Conservation (phyloP, 805 yeast species). For the Debaryomyces maramus region DNA sequence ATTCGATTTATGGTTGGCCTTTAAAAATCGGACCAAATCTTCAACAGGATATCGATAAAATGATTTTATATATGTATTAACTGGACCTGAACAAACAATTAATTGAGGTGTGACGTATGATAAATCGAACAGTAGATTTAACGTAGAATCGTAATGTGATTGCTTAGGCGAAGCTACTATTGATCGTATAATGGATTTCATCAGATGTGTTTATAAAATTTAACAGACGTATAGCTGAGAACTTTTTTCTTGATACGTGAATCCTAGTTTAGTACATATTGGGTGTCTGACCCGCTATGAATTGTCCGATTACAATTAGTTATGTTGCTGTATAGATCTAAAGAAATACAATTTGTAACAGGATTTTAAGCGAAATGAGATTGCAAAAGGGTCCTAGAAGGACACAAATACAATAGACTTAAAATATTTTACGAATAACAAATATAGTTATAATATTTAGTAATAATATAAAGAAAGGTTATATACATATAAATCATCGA, state of each 20-base stretch:
- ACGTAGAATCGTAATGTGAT: constrained; percentile 15
- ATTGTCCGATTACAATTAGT: too few relatives aligned
- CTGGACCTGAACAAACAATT: constrained; percentile 78
- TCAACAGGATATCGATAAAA: constrained; percentile 53
- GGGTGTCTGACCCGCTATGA: too few relatives aligned
- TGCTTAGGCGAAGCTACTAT: constrained; percentile 15
- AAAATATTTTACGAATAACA: too few relatives aligned
- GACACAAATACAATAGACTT: too few relatives aligned
- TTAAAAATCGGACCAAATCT: constrained; percentile 51
- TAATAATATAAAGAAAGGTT: background rate
- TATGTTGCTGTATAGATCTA: too few relatives aligned
- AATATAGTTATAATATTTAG: background rate
- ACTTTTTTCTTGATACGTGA: too few relatives aligned
- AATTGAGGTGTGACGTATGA: constrained; percentile 64
- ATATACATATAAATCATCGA: background rate
- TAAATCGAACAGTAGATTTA: constrained; percentile 52
- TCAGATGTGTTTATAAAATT: background rate
- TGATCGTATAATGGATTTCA: constrained; percentile 17
- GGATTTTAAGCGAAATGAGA: too few relatives aligned
- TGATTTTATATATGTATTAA: constrained; percentile 40
- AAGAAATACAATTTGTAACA: too few relatives aligned
- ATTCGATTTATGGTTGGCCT: constrained; percentile 44
- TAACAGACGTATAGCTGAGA: too few relatives aligned
- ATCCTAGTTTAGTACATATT: too few relatives aligned
- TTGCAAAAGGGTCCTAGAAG: too few relatives aligned